phyloP scores from a whole-genome alignment of 2,329 filamentous ascomycete genomes.

The Aspergillus aculeatus region DNA sequence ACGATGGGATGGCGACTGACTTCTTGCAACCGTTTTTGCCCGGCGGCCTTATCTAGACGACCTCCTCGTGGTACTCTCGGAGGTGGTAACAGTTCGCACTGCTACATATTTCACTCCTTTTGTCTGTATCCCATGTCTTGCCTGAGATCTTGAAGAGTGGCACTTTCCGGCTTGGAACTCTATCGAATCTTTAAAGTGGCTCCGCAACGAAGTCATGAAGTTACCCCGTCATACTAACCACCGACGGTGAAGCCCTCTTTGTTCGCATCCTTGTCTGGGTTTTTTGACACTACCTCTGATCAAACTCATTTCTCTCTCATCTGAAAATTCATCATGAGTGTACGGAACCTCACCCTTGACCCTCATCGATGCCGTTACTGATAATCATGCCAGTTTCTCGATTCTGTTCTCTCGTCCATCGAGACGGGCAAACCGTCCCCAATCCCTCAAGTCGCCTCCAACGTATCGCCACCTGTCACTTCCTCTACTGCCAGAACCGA shows the following conservation, averaged over 20 bases:
- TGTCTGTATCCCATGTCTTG: neutral
- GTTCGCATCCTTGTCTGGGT: slow-evolving; percentile 7
- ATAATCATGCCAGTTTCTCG: slow-evolving; percentile 45
- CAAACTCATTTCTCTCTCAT: neutral
- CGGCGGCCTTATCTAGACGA: slow-evolving; percentile 9
- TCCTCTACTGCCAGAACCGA: slow-evolving; percentile 24
- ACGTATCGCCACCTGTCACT: slow-evolving; percentile 25
- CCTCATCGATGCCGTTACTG: slow-evolving; percentile 16
- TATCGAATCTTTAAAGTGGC: slow-evolving; percentile 20
- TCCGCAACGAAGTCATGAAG: slow-evolving; percentile 41
- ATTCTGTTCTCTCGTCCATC: slow-evolving; percentile 52
- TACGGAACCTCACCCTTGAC: slow-evolving; percentile 21
- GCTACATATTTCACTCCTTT: neutral
- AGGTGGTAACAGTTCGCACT: neutral
- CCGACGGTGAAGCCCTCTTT: slow-evolving; percentile 36
- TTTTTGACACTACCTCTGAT: slow-evolving; percentile 3
- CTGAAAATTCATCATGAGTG: slow-evolving; percentile 37
- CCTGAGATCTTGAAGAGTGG: slow-evolving; percentile 10
- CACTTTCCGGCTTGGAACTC: slow-evolving; percentile 12
- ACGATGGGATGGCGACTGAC: slow-evolving; percentile 23
- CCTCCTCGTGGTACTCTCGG: slow-evolving; percentile 4
- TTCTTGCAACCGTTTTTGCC: slow-evolving; percentile 12
- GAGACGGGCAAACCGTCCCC: slow-evolving; percentile 42
- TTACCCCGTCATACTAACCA: slow-evolving; percentile 37
- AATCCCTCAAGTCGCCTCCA: slow-evolving; percentile 23